Evolutionary conservation across 352 stramenopile genomes (phyloP), one percentile per base, ranked within the genome.

Genomic region (Phytopythium litorale): DNA sequence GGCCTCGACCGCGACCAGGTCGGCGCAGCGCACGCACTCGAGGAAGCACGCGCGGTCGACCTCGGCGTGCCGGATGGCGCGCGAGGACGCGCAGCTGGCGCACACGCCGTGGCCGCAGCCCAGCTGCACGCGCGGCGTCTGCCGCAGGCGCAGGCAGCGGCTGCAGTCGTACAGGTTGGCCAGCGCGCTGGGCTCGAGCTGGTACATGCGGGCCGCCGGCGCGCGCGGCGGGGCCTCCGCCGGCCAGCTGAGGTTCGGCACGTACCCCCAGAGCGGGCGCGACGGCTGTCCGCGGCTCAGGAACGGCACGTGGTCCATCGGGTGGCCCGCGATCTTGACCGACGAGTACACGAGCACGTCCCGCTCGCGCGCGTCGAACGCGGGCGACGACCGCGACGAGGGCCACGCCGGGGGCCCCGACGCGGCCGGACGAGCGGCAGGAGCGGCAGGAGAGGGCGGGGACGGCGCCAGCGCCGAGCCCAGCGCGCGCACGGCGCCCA

Each of bases 311-410:
- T 94, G 84, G 62, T 94, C 85, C 58, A 92, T 67, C 18, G 78
- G 67, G 54, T 94, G 85, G 42, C 85, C 85, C 23, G 83, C 81
- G 57, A 93, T 93, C 64, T 93, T 93, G 54, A 87, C 78, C 1
- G 75, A 68, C 21, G 80, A 73, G 49, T 89, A 89, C 33, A 75
- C 72, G 15, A 89, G 67, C 46, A 74, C 68, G 30, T 81, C 65
- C 8, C 70, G 75, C 28, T 73, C 71, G 3, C 62, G 65, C 19
- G 68, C 55, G 25, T 72, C 67, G 53, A 75, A 89, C 0, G 78
- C 70, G 23, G 54, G 65, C 23, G 78, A 88, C 49, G 68, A 70
- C 57, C 76, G 69, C 7, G 67, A 56, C 23, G 60, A 60, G 1
- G 60, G 51, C 6, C 37, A 33, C 19, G 19, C 13, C 16, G 18